A percentile compares a stretch with the other conserved stretches of the same genome.
Evolutionary conservation across 2,329 filamentous ascomycete genomes (phyloP).

Genomic region (Cercospora sp.): DNA sequence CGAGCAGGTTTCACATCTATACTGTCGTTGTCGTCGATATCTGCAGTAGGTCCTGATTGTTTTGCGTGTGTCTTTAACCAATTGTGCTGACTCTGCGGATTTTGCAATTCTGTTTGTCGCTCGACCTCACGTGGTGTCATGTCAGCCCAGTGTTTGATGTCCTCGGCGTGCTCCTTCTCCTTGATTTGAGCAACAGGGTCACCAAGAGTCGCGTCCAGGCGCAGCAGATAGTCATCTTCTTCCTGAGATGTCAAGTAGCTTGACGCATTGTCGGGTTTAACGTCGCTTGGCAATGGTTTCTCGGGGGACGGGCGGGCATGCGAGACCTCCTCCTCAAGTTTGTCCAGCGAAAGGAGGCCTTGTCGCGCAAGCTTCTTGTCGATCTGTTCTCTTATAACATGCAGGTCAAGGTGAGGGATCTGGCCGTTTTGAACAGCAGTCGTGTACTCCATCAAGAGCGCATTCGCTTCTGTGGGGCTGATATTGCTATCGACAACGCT

Average conservation of each 20-base stretch:
- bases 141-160: constrained; percentile 39
- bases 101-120: constrained; percentile 59
- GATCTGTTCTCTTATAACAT: constrained; percentile 37
- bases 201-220: constrained; percentile 58
- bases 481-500: constrained; percentile 49
- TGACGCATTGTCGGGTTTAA: constrained; percentile 58
- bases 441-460: constrained; percentile 39
- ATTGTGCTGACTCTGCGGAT: constrained; percentile 91
- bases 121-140: constrained; percentile 51
- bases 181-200: constrained; percentile 49
- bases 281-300: constrained; percentile 40
- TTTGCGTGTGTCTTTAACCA: constrained; percentile 63
- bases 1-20: constrained; percentile 69
- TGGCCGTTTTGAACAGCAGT: constrained; percentile 38
- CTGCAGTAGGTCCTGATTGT: constrained; percentile 25
- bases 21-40: constrained; percentile 62
- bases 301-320: constrained; percentile 37
- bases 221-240: constrained; percentile 71
- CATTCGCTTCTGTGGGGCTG: constrained; percentile 38
- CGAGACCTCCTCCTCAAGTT: constrained; percentile 45
- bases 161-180: constrained; percentile 26
- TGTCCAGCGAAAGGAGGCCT: constrained; percentile 37
- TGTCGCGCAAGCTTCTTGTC: constrained; percentile 37
- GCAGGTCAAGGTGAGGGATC: constrained; percentile 36
- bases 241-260: constrained; percentile 69